Conservation (phyloP, 805 yeast species). For the Kodamaea restingae region DNA sequence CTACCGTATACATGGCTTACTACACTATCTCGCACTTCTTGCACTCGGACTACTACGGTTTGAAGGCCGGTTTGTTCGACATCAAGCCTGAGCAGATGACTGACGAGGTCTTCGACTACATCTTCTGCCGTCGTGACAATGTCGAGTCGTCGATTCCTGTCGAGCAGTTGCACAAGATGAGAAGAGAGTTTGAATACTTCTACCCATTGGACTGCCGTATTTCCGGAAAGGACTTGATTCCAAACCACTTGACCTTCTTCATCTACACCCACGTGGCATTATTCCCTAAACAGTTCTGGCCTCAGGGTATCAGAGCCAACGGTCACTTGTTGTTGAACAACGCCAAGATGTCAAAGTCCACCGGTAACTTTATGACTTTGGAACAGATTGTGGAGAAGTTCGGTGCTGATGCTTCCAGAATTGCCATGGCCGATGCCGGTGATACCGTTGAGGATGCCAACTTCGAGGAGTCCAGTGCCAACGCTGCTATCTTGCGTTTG, state of each 20-base stretch:
- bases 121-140: slow-evolving; percentile 69
- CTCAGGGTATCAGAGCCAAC: slow-evolving; percentile 87
- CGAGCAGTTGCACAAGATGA: slow-evolving; percentile 63
- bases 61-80: slow-evolving; percentile 63
- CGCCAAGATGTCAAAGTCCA: slow-evolving; percentile 96
- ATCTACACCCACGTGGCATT: slow-evolving; percentile 89
- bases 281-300: slow-evolving; percentile 91
- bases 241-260: slow-evolving; percentile 95
- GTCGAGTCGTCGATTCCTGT: slow-evolving; percentile 57
- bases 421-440: slow-evolving; percentile 98
- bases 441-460: slow-evolving; percentile 97
- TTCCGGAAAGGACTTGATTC: slow-evolving; percentile 95
- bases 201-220: slow-evolving; percentile 90
- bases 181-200: slow-evolving; percentile 95
- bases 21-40: slow-evolving; percentile 85
- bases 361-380: slow-evolving; percentile 94
- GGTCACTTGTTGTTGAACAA: slow-evolving; percentile 95
- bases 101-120: slow-evolving; percentile 87
- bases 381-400: slow-evolving; percentile 79
- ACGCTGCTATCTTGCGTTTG: slow-evolving; percentile 93
- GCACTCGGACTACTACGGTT: slow-evolving; percentile 84
- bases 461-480: slow-evolving; percentile 93
- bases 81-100: slow-evolving; percentile 83
- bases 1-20: slow-evolving; percentile 92
- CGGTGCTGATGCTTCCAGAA: slow-evolving; percentile 97